Percentiles rank a stretch among this genome's conserved stretches.
Conservation (phyloP, 306 rosid genomes). For the Prinsepia uniflora region DNA sequence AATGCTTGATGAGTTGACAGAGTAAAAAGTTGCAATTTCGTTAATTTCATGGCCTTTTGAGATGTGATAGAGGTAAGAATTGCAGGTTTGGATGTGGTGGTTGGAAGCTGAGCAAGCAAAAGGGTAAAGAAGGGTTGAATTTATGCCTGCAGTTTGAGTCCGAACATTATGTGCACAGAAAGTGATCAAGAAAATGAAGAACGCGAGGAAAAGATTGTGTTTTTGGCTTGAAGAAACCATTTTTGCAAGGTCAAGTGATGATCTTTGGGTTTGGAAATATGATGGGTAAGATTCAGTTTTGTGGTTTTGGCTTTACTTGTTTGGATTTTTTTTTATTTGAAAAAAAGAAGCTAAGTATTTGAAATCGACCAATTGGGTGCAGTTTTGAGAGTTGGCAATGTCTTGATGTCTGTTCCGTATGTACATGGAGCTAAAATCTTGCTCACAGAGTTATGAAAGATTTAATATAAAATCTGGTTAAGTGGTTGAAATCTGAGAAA, state of each 20-base stretch:
- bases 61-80: slow-evolving; percentile 10
- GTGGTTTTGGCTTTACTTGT: slow-evolving; percentile 8
- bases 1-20: slow-evolving; percentile 6
- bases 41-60: not conserved
- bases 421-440: not conserved
- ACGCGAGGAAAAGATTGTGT: not conserved
- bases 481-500: not conserved
- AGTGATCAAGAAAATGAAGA: not conserved
- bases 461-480: not conserved
- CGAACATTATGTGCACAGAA: not conserved
- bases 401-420: not conserved
- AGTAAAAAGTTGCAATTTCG: slow-evolving; percentile 1
- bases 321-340: not conserved
- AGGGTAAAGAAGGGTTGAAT: not conserved
- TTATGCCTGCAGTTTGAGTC: not conserved
- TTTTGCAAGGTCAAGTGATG: not conserved
- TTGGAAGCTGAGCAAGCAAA: slow-evolving; percentile 10
- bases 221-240: not conserved
- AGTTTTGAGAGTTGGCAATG: not conserved
- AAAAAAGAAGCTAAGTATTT: not conserved
- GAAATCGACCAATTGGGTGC: not conserved
- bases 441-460: not conserved
- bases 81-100: slow-evolving; percentile 9
- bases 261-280: not conserved
- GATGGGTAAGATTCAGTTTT: not conserved